These are phyloP conservation scores for Sporothrix pseudoabietina DNA, from an alignment of 2,329 filamentous ascomycete genomes.

Conservation along the genomic window DNA sequence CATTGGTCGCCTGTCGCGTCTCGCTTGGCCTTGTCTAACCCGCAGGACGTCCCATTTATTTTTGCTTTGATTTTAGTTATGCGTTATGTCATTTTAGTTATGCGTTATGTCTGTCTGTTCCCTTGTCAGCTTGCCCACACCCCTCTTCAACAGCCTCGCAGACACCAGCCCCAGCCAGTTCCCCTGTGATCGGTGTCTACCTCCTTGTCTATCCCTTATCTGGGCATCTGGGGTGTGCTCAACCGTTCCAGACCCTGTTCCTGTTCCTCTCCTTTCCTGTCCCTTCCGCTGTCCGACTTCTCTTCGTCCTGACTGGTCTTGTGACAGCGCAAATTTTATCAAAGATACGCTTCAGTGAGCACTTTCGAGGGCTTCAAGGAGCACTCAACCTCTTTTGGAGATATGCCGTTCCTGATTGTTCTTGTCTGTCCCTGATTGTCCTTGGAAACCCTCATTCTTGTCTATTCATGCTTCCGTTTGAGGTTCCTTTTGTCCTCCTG, in stretches of 20 bases:
- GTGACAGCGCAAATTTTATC: slow-evolving; percentile 19
- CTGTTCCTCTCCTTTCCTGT: slow-evolving; percentile 14
- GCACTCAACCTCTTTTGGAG: not conserved
- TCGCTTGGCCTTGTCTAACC: slow-evolving; percentile 1
- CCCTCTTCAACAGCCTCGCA: slow-evolving; percentile 12
- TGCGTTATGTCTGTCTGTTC: not conserved
- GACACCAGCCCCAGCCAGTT: slow-evolving; percentile 7
- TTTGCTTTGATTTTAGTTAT: not conserved
- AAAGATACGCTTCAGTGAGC: not conserved
- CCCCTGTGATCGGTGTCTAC: not conserved
- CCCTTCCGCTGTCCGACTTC: slow-evolving; percentile 20
- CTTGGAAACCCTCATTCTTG: not conserved
- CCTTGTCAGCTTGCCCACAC: not conserved
- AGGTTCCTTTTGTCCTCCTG: not conserved
- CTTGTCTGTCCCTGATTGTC: not conserved
- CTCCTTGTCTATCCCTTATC: not conserved
- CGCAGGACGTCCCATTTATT: slow-evolving; percentile 12
- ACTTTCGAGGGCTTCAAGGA: not conserved
- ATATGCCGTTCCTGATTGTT: slow-evolving; percentile 16
- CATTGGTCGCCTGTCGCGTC: slow-evolving; percentile 16
- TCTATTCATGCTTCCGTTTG: not conserved
- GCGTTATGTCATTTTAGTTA: not conserved
- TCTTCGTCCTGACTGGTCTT: slow-evolving; percentile 26
- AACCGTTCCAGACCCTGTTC: slow-evolving; percentile 1
- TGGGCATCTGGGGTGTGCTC: slow-evolving; percentile 4